These are phyloP conservation scores for Sporothrix mexicana DNA, from an alignment of 2,329 filamentous ascomycete genomes.

Conservation along the genomic window DNA sequence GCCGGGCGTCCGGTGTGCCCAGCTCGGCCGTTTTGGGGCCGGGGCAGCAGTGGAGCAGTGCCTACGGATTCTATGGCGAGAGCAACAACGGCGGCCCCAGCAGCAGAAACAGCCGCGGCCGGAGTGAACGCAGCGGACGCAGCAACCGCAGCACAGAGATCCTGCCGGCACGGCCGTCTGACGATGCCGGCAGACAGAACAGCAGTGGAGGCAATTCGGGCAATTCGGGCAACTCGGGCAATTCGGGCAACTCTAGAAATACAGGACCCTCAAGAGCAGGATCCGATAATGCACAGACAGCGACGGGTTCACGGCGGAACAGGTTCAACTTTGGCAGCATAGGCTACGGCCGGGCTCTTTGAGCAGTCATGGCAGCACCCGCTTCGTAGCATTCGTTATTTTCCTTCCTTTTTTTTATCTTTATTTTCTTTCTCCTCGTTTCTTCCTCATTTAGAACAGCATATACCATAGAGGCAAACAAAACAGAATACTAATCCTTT, in stretches of 20 bases:
- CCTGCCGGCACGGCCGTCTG: slow-evolving; percentile 14
- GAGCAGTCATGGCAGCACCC: background rate
- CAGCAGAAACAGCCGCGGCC: background rate
- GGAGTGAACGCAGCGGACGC: background rate
- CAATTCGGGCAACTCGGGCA: too few relatives aligned
- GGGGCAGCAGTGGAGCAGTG: background rate
- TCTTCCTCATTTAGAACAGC: too few relatives aligned
- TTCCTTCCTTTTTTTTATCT: background rate
- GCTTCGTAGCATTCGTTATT: background rate
- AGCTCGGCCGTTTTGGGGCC: slow-evolving; percentile 35
- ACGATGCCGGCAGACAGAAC: background rate
- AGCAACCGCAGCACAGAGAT: slow-evolving; percentile 12
- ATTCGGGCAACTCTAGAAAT: too few relatives aligned
- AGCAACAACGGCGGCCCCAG: background rate
- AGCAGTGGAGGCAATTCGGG: background rate
- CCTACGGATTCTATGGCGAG: background rate
- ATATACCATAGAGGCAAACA: too few relatives aligned
- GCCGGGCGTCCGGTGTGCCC: slow-evolving; percentile 34
- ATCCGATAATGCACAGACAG: background rate
- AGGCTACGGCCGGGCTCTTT: slow-evolving; percentile 29
- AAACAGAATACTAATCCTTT: too few relatives aligned
- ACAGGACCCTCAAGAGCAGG: background rate
- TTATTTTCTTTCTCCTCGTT: background rate
- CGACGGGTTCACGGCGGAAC: background rate
- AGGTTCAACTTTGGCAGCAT: slow-evolving; percentile 29